phyloP scores from a whole-genome alignment of 164 flowering plant species.

The Piper betle region DNA sequence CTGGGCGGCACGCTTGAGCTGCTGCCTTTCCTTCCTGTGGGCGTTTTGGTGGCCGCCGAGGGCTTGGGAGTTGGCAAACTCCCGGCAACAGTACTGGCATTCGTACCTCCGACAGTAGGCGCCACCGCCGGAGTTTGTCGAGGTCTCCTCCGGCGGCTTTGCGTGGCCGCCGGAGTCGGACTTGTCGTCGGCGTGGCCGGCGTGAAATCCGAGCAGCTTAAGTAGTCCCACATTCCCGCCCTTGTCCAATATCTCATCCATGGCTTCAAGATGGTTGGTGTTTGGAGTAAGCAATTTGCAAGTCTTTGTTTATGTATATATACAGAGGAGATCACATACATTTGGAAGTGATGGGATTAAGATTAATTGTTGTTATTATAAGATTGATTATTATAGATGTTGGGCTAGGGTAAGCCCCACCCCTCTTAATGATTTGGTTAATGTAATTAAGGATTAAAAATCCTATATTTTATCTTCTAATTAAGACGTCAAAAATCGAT shows the following conservation, averaged over 20 bases:
- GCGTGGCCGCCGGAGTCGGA: constrained; percentile 20
- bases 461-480: too few relatives aligned
- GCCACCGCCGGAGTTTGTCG: background rate
- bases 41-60: constrained; percentile 98
- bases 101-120: constrained; percentile 70
- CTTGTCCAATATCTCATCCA: constrained; percentile 38
- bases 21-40: constrained; percentile 86
- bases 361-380: too few relatives aligned
- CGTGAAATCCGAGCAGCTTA: constrained; percentile 78
- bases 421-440: too few relatives aligned
- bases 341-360: too few relatives aligned
- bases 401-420: too few relatives aligned
- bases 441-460: too few relatives aligned
- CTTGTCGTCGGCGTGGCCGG: constrained; percentile 44
- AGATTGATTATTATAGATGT: too few relatives aligned
- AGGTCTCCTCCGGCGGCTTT: background rate
- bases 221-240: constrained; percentile 10
- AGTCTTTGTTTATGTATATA: too few relatives aligned
- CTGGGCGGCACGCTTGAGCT: constrained; percentile 70
- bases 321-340: too few relatives aligned
- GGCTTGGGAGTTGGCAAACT: constrained; percentile 94
- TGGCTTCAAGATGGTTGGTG: constrained; percentile 1
- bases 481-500: too few relatives aligned
- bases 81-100: constrained; percentile 91
- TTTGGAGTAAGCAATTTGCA: too few relatives aligned